These are phyloP conservation scores for Kwoniella botswanensis DNA, from an alignment of 768 basidiomycete species.

Conservation along the genomic window DNA sequence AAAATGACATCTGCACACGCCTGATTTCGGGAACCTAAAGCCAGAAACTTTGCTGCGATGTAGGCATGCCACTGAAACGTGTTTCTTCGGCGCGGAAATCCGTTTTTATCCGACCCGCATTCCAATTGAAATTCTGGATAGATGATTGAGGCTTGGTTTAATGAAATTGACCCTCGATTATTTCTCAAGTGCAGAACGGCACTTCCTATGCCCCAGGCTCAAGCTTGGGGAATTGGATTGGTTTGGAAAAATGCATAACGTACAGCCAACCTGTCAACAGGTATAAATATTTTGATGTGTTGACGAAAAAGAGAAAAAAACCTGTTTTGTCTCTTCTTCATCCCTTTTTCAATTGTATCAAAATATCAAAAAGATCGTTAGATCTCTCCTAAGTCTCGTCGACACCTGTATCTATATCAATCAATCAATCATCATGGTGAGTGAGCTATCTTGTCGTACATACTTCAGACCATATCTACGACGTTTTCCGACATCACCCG, in stretches of 20 bases:
- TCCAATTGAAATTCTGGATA: background rate
- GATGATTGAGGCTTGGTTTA: slow-evolving; percentile 15
- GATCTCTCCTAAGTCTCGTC: background rate
- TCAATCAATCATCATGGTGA: slow-evolving; percentile 18
- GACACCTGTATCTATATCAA: slow-evolving; percentile 8
- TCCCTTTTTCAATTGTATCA: slow-evolving; percentile 10
- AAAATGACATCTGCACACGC: background rate
- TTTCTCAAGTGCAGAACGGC: background rate
- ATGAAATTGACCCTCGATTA: slow-evolving; percentile 4
- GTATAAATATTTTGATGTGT: slow-evolving; percentile 5
- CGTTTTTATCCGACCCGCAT: slow-evolving; percentile 16
- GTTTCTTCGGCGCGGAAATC: slow-evolving; percentile 12
- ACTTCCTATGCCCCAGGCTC: background rate
- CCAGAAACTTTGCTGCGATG: too few relatives aligned
- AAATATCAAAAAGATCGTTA: slow-evolving; percentile 9
- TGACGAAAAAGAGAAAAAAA: background rate
- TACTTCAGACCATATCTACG: background rate
- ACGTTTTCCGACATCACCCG: slow-evolving; percentile 20
- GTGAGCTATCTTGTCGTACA: background rate
- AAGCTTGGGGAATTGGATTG: background rate
- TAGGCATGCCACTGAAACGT: background rate
- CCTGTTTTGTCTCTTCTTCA: background rate
- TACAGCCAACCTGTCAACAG: background rate
- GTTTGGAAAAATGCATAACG: background rate
- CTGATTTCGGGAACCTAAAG: background rate